A percentile compares a stretch with the other conserved stretches of the same genome.
These are phyloP conservation scores for Agroathelia rolfsii DNA, from an alignment of 1,284 basidiomycete species.

Conservation along the genomic window DNA sequence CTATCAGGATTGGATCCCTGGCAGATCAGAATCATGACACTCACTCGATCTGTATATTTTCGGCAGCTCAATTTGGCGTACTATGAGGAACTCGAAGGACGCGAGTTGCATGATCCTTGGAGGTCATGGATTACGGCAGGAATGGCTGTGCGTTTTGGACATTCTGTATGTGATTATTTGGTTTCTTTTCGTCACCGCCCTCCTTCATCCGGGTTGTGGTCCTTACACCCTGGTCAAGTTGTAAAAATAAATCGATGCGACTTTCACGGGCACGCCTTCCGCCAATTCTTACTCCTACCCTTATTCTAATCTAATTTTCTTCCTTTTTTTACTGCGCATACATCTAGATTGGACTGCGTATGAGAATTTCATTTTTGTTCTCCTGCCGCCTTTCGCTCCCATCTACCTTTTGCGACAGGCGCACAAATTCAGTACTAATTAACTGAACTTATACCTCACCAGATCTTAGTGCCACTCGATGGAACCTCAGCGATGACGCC, in stretches of 20 bases:
- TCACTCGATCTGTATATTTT: background rate
- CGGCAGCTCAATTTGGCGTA: conserved; percentile 44
- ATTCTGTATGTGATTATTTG: conserved; percentile 34
- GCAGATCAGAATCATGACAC: conserved; percentile 5
- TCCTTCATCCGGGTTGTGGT: conserved; percentile 3
- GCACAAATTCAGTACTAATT: too few relatives aligned
- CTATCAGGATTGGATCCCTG: too few relatives aligned
- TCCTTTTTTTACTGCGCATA: too few relatives aligned
- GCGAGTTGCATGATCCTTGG: conserved; percentile 34
- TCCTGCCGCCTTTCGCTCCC: background rate
- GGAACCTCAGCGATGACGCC: conserved; percentile 39
- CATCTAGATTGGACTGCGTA: conserved; percentile 63
- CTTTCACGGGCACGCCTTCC: too few relatives aligned
- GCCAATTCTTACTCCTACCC: too few relatives aligned
- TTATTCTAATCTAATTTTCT: too few relatives aligned
- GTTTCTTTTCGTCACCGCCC: conserved; percentile 2
- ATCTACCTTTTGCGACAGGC: too few relatives aligned
- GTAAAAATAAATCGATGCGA: too few relatives aligned
- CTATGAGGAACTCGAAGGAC: conserved; percentile 47
- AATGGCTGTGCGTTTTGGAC: conserved; percentile 43
- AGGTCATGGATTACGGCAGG: conserved; percentile 47
- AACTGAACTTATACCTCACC: background rate
- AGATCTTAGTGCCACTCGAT: conserved; percentile 55
- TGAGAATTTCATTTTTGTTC: conserved; percentile 15
- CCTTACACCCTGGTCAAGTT: too few relatives aligned